Evolutionary conservation across 2,329 filamentous ascomycete species (phyloP).

Genomic region (Dactylonectria macrodidyma): DNA sequence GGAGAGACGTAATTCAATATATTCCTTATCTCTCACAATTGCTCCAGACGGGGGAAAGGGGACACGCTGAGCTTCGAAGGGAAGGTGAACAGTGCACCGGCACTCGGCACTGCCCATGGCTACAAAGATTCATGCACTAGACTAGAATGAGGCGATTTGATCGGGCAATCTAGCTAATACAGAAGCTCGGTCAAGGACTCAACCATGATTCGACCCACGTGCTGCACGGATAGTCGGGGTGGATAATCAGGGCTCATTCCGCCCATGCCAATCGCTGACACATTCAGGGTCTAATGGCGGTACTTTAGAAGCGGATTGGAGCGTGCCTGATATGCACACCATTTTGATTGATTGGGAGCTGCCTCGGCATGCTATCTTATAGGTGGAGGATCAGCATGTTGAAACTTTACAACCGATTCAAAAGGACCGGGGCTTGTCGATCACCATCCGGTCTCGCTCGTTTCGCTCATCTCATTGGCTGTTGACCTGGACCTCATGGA

Average conservation of each 20-base stretch:
- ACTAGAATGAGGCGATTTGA: background rate
- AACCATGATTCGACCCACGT: background rate
- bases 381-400: background rate
- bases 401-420: conserved; percentile 5
- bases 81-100: background rate
- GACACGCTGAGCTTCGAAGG: background rate
- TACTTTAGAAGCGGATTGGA: background rate
- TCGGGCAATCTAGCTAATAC: background rate
- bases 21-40: background rate
- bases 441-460: conserved; percentile 22
- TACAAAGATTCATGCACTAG: background rate
- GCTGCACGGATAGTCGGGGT: background rate
- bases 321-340: background rate
- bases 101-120: background rate
- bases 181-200: background rate
- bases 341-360: background rate
- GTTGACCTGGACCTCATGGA: conserved; percentile 37
- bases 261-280: background rate
- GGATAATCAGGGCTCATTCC: background rate
- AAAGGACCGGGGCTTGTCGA: conserved; percentile 36
- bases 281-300: background rate
- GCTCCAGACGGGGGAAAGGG: background rate
- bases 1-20: background rate
- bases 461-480: conserved; percentile 34
- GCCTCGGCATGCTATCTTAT: background rate